Evolutionary conservation across 257 asterid species (phyloP), one percentile per base, ranked within the genome.

Genomic region (Hygrophila difformis): DNA sequence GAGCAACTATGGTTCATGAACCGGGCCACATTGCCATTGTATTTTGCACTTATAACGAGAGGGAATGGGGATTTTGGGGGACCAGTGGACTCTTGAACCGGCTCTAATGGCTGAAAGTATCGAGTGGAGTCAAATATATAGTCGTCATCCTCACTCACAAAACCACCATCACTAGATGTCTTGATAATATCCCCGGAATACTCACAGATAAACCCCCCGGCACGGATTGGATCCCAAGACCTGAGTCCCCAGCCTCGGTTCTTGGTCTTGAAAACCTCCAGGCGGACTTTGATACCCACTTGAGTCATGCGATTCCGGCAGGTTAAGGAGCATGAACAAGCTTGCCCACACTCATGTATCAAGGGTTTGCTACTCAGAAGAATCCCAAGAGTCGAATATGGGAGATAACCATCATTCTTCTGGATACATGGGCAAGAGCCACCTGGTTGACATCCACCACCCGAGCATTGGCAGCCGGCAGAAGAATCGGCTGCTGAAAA

Each of bases 171-270:
- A 26, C 7, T 0, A 42, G 67, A 49, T 17, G 66, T 67, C 45
- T 72, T 71, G 31, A 77, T 49, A 16, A 69, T 76, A 59, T 89
- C 98, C 45, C 98, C 98, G 0, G 91, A 96, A 72, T 85, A 89
- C 73, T 89, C 96, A 44, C 94, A 89, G 29, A 89, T 67, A 62
- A 79, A 89, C 24, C 80, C 69, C 26, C 98, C 98, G 7, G 77
- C 71, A 8, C 94, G 88, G 19, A 89, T 85, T n/a, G 94, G 82
- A 56, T 89, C 96, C 94, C 92, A 89, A 2, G 98, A 89, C 65
- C 98, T 77, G 51, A 89, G 94, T 34, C 98, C 98, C 98, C 98
- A 89, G 17, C 96, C 96, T 65, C 72, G 60, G 61, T 74, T 71
- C 64, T 66, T 75, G 28, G 98, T 89, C 71, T 74, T 89, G 34